These are phyloP conservation scores for Spergularia bocconei DNA, from an alignment of 148 eudicot genomes.

Conservation along the genomic window DNA sequence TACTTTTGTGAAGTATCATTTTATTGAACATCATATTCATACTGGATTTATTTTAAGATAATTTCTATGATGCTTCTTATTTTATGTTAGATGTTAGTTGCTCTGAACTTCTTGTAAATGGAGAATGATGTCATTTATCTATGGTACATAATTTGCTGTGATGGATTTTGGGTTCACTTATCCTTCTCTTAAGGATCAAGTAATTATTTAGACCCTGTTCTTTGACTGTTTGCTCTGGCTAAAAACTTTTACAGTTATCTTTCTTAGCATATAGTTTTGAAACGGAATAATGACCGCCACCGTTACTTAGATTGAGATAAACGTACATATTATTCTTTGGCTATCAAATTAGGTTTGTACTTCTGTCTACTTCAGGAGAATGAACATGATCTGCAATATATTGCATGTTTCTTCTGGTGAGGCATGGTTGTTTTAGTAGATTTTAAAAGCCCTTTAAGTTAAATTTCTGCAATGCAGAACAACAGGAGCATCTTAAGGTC, in stretches of 20 bases:
- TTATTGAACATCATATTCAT: too few species aligned
- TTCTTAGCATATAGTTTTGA: background rate
- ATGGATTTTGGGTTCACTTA: too few species aligned
- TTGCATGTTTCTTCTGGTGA: constrained; percentile 8
- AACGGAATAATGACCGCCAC: background rate
- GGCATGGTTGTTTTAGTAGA: constrained; percentile 2
- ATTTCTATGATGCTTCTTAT: background rate
- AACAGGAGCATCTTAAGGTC: constrained; percentile 57
- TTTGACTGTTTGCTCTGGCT: too few species aligned
- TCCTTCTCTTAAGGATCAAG: too few species aligned
- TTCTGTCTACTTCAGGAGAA: background rate
- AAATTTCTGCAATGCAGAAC: constrained; percentile 46
- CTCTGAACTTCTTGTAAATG: background rate
- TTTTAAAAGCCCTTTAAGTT: constrained; percentile 1
- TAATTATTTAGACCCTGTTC: too few species aligned
- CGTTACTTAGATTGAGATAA: background rate
- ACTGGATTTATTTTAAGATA: background rate
- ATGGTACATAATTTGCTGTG: too few species aligned
- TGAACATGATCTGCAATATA: background rate
- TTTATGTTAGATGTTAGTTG: background rate
- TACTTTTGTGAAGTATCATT: background rate
- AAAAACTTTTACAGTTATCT: background rate
- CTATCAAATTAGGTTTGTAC: background rate
- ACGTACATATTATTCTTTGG: background rate
- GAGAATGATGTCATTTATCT: too few species aligned